A percentile compares a stretch with the other conserved stretches of the same genome.
Evolutionary conservation across 2,329 filamentous ascomycete species (phyloP).

Genomic region (Stemphylium lycopersici): DNA sequence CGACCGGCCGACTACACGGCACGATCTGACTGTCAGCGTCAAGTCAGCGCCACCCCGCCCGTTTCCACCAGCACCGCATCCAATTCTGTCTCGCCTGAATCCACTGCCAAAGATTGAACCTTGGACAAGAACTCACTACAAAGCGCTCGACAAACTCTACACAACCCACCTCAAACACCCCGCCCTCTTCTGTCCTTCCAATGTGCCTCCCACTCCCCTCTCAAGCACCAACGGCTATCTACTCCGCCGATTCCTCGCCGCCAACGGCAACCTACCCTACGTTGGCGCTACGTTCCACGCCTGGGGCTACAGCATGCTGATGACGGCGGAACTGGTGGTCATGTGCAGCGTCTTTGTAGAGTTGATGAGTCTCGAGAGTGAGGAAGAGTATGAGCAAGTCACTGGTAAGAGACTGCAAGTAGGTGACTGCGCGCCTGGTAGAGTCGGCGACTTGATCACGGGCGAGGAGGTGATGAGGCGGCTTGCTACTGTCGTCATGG

Average conservation of each 20-base stretch:
- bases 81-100: constrained; percentile 30
- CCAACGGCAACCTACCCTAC: constrained; percentile 26
- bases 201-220: constrained; percentile 23
- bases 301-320: constrained; percentile 45
- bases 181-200: constrained; percentile 38
- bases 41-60: neutral
- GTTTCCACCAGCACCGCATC: constrained; percentile 30
- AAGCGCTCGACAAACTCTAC: constrained; percentile 46
- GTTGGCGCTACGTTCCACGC: constrained; percentile 37
- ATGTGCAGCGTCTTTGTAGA: constrained; percentile 45
- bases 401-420: constrained; percentile 35
- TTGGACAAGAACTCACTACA: constrained; percentile 51
- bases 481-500: constrained; percentile 43
- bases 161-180: constrained; percentile 40
- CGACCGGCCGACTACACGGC: constrained; percentile 3
- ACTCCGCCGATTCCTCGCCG: constrained; percentile 32
- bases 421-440: constrained; percentile 36
- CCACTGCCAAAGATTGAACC: constrained; percentile 45
- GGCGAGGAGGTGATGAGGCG: constrained; percentile 37
- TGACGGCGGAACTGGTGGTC: constrained; percentile 42
- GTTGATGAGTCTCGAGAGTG: constrained; percentile 34
- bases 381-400: constrained; percentile 33
- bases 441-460: constrained; percentile 27
- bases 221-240: constrained; percentile 39
- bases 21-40: constrained; percentile 5